These are phyloP conservation scores for Globisporangium uncinulatum DNA, from an alignment of 352 stramenopile species.

Conservation along the genomic window DNA sequence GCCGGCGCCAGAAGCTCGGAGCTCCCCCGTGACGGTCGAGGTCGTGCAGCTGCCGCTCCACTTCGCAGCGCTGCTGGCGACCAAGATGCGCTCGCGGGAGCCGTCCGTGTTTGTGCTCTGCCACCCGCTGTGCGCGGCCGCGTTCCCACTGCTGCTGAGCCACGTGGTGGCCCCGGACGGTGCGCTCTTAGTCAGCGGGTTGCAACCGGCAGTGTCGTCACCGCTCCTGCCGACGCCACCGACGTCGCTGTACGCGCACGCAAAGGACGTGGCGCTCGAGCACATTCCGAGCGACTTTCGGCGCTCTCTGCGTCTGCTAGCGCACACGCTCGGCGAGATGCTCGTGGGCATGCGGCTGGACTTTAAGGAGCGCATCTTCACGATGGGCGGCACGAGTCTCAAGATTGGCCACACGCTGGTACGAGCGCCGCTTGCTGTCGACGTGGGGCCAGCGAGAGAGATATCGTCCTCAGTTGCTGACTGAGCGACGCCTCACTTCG, in stretches of 20 bases:
- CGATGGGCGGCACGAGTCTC: slow-evolving; percentile 59
- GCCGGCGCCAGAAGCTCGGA: background rate
- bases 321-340: slow-evolving; percentile 56
- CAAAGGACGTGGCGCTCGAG: slow-evolving; percentile 59
- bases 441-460: background rate
- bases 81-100: slow-evolving; percentile 29
- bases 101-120: slow-evolving; percentile 71
- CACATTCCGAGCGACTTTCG: slow-evolving; percentile 61
- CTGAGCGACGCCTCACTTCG: background rate
- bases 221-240: background rate
- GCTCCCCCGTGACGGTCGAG: slow-evolving; percentile 14
- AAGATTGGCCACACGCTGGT: slow-evolving; percentile 80
- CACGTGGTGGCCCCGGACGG: slow-evolving; percentile 22
- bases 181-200: background rate
- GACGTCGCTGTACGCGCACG: slow-evolving; percentile 33
- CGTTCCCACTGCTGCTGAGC: slow-evolving; percentile 66
- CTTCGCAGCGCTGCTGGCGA: slow-evolving; percentile 45
- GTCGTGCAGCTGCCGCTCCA: slow-evolving; percentile 55
- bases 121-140: slow-evolving; percentile 54
- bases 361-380: slow-evolving; percentile 65
- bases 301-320: slow-evolving; percentile 56
- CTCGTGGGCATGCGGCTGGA: slow-evolving; percentile 42
- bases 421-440: slow-evolving; percentile 1
- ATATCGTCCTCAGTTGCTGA: no score
- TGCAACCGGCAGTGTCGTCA: background rate